Evolutionary conservation across 2,329 filamentous ascomycete species (phyloP), one percentile per base, ranked within the genome.

Genomic region (Exophiala lecanii-corni): DNA sequence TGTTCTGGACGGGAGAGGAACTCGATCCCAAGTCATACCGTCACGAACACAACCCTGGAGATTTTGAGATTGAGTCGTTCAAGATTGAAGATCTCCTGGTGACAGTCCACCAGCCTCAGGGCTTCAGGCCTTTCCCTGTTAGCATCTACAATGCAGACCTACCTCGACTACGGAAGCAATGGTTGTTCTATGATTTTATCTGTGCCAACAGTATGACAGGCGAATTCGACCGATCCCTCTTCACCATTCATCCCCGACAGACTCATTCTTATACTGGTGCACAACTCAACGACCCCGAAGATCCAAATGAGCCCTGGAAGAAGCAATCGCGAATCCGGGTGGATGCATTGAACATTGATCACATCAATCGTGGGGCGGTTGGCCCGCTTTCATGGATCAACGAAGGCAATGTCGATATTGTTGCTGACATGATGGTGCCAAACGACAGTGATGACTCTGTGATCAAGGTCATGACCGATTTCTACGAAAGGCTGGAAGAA

Each of bases 381-480:
- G 92, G 92, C 0, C 89, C 91, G 0, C 96, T 98, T 63, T 89
- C 88, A 3, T 98, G 92, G 92, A 98, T 98, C 40, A 86, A 94
- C 54, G 88, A 97, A 66, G 92, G 92, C 23, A 94, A 92, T 50
- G 89, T 98, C 30, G 92, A 98, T 61, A 95, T 98, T 49, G 82
- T 97, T 10, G 86, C 92, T 5, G 92, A 98, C 58, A 82, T 98
- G 53, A 91, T 95, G 80, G 86, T 98, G 49, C 92, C 92, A 1
- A 80, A 81, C 21, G 92, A 97, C 41, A 79, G 81, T 30, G 86
- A 94, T 46, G 89, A 91, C 50, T 86, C 89, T 51, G 82, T 98
- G 43, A 84, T 84, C 17, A 96, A 96, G 62, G 89, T 96, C 34
- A 86, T 98, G 77, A 83, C 85, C n/a, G 89, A 96, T 60, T 89